Conservation (phyloP, 192 early-diverging fungal species). For the Bifiguratus adelaidae region DNA sequence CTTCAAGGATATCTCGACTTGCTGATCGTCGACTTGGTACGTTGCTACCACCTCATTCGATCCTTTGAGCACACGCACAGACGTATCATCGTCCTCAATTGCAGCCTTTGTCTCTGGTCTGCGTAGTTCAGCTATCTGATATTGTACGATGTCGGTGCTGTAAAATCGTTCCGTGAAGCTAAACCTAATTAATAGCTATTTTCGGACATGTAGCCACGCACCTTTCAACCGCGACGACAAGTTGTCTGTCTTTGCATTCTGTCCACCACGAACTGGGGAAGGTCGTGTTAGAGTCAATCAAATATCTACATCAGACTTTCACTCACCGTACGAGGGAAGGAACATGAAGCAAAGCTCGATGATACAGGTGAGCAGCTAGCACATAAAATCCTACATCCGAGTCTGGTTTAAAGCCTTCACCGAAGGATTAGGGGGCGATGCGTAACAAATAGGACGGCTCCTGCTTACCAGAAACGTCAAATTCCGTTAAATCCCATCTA, state of each 20-base stretch:
- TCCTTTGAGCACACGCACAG: conserved; percentile 47
- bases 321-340: conserved; percentile 55
- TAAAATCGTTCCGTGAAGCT: conserved; percentile 67
- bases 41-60: conserved; percentile 57
- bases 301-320: neutral
- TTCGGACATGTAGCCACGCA: conserved; percentile 6
- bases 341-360: conserved; percentile 39
- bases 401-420: conserved; percentile 27
- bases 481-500: conserved; percentile 53
- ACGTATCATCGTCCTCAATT: conserved; percentile 46
- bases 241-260: conserved; percentile 68
- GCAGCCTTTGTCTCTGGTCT: conserved; percentile 26
- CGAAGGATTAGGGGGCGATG: neutral
- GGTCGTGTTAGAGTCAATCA: neutral
- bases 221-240: conserved; percentile 60
- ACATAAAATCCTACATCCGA: conserved; percentile 48
- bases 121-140: conserved; percentile 47
- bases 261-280: conserved; percentile 56
- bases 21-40: conserved; percentile 71
- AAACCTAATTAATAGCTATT: neutral
- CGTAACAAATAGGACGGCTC: neutral
- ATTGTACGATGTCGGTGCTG: conserved; percentile 43
- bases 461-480: conserved; percentile 47
- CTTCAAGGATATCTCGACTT: conserved; percentile 60
- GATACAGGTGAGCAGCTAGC: conserved; percentile 68